Percentiles rank a stretch among this genome's conserved stretches.
phyloP scores from a whole-genome alignment of 192 early-diverging fungal genomes.

The Coemansia nantahalensis region DNA sequence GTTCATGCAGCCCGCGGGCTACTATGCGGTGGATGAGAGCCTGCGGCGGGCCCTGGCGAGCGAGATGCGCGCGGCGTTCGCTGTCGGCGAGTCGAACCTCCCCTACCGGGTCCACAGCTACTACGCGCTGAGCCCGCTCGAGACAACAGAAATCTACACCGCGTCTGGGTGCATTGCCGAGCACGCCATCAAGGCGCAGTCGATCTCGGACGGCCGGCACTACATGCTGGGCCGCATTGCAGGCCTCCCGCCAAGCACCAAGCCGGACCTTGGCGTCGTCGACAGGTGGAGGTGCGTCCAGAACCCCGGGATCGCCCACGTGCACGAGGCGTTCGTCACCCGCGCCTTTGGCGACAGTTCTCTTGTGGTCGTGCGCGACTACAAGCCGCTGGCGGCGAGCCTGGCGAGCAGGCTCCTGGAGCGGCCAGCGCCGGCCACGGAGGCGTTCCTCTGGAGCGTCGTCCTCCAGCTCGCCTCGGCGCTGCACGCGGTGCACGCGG shows the following conservation, averaged over 20 bases:
- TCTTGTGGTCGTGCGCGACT: constrained; percentile 96
- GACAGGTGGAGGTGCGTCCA: constrained; percentile 83
- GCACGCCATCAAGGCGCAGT: constrained; percentile 82
- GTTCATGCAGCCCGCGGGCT: constrained; percentile 74
- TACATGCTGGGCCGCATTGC: constrained; percentile 84
- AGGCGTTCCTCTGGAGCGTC: constrained; percentile 38
- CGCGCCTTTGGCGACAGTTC: constrained; percentile 92
- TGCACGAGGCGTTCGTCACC: constrained; percentile 94
- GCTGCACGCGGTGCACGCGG: constrained; percentile 78
- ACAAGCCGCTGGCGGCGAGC: constrained; percentile 64
- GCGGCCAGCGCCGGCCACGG: constrained; percentile 10
- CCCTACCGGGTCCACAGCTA: constrained; percentile 87
- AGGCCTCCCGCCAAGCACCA: constrained; percentile 71
- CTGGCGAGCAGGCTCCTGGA: constrained; percentile 24
- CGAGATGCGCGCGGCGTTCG: constrained; percentile 33
- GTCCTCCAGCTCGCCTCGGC: constrained; percentile 33
- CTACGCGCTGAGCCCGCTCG: constrained; percentile 74
- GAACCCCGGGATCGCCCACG: constrained; percentile 80
- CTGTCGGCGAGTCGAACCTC: constrained; percentile 59
- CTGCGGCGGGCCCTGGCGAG: constrained; percentile 76
- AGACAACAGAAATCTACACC: constrained; percentile 55
- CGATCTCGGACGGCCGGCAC: constrained; percentile 78
- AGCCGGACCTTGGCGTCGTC: constrained; percentile 75
- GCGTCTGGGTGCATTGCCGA: constrained; percentile 63
- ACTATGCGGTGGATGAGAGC: constrained; percentile 83